Percentiles rank a stretch among this genome's conserved stretches.
phyloP scores from a whole-genome alignment of 2,329 filamentous ascomycete genomes.

The Penicillium hesseltinei region DNA sequence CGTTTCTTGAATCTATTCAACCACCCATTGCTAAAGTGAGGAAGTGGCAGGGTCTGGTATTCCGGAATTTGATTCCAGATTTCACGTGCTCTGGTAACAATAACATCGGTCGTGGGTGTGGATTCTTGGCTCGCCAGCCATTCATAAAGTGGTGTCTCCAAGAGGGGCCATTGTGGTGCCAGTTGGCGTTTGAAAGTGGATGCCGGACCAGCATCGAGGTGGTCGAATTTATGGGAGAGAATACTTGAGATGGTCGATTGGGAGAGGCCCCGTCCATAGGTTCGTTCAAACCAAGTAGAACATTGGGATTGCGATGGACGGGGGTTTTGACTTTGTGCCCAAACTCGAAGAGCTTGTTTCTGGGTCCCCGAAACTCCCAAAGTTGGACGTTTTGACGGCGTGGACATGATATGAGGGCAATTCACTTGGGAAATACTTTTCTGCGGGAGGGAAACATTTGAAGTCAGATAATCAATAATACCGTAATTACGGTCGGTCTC shows the following conservation, averaged over 20 bases:
- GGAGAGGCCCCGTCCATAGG: slow-evolving; percentile 1
- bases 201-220: slow-evolving; percentile 3
- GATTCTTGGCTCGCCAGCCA: slow-evolving; percentile 1
- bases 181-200: neutral
- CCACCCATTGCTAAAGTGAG: slow-evolving; percentile 22
- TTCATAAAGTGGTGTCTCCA: slow-evolving; percentile 2
- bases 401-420: neutral
- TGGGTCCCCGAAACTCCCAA: neutral
- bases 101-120: slow-evolving; percentile 1
- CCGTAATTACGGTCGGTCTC: neutral
- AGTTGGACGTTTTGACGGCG: neutral
- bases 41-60: slow-evolving; percentile 13
- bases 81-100: slow-evolving; percentile 15
- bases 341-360: slow-evolving; percentile 7
- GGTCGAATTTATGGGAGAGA: slow-evolving; percentile 1
- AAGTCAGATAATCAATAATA: neutral
- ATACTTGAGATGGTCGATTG: slow-evolving; percentile 4
- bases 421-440: neutral
- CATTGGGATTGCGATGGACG: slow-evolving; percentile 4
- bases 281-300: slow-evolving; percentile 5
- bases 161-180: slow-evolving; percentile 6
- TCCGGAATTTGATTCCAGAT: slow-evolving; percentile 17
- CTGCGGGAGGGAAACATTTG: too few relatives aligned
- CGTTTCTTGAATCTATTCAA: slow-evolving; percentile 9
- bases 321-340: neutral